phyloP scores from a whole-genome alignment of 140 eudicot genomes.

The Ambrosia hybrid region DNA sequence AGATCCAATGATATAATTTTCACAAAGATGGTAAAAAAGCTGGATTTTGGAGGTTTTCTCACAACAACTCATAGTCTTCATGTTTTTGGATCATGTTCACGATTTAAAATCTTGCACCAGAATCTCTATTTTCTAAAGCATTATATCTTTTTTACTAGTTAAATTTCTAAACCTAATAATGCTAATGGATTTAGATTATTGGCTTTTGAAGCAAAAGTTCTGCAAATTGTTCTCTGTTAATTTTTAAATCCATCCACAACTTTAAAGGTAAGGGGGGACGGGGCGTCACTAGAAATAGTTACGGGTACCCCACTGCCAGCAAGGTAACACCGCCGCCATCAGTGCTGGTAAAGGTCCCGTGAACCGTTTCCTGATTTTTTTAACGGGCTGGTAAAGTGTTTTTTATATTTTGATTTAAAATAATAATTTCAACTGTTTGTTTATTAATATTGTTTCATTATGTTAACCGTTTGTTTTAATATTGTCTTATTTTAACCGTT shows the following conservation, averaged over 20 bases:
- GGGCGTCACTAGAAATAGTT: too few species aligned
- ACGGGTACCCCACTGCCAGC: too few species aligned
- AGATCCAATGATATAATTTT: constrained; percentile 29
- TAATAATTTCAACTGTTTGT: too few species aligned
- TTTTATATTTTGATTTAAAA: too few species aligned
- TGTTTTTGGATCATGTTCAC: constrained; percentile 24
- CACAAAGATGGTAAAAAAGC: constrained; percentile 46
- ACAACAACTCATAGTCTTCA: constrained; percentile 22
- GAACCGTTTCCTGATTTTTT: too few species aligned
- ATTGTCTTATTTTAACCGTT: too few species aligned
- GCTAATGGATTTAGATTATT: neutral
- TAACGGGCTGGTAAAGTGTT: too few species aligned
- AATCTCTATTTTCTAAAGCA: neutral
- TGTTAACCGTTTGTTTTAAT: too few species aligned
- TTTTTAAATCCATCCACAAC: neutral
- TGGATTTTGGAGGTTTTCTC: constrained; percentile 53
- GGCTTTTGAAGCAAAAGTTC: neutral
- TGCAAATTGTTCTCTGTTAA: neutral
- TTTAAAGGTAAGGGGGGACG: neutral
- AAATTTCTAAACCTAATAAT: too few species aligned
- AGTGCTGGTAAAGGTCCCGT: too few species aligned
- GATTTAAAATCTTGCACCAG: constrained; percentile 3
- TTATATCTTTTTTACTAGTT: neutral
- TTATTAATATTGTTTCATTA: too few species aligned
- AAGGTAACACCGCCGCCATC: too few species aligned